A percentile compares a stretch with the other conserved stretches of the same genome.
Conservation (phyloP, 1,284 basidiomycete genomes). For the Ustilago shanxiensis region DNA sequence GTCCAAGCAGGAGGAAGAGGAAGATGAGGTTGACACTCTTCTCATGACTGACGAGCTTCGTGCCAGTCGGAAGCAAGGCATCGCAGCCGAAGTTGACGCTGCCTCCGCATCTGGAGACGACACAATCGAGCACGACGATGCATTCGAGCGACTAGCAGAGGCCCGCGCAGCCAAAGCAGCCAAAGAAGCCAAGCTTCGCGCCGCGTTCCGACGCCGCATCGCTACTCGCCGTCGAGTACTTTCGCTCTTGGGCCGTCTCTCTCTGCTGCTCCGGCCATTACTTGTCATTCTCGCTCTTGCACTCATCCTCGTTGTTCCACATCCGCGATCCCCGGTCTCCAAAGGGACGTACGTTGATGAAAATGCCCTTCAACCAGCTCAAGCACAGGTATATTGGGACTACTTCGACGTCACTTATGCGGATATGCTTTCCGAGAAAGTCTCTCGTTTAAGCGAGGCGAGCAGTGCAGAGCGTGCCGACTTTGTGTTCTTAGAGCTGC, state of each 20-base stretch:
- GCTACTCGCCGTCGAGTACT: slow-evolving; percentile 33
- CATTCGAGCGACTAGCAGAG: slow-evolving; percentile 14
- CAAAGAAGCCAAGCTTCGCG: slow-evolving; percentile 30
- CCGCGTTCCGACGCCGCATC: slow-evolving; percentile 40
- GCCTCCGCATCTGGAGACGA: not conserved
- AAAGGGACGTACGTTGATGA: slow-evolving; percentile 67
- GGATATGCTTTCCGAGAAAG: slow-evolving; percentile 53
- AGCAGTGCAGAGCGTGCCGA: slow-evolving; percentile 39
- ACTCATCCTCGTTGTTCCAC: slow-evolving; percentile 53
- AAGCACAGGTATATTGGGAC: slow-evolving; percentile 56
- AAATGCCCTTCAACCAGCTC: slow-evolving; percentile 67
- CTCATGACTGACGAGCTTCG: slow-evolving; percentile 13
- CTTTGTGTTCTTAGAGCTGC: slow-evolving; percentile 51
- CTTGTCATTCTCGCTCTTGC: slow-evolving; percentile 40
- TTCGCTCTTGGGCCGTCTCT: slow-evolving; percentile 19
- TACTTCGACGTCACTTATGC: slow-evolving; percentile 59
- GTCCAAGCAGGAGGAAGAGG: not conserved
- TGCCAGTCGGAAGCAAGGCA: not conserved
- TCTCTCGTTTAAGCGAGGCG: slow-evolving; percentile 21
- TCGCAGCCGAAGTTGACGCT: not conserved
- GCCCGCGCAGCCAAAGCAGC: slow-evolving; percentile 21
- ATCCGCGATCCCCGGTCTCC: slow-evolving; percentile 58
- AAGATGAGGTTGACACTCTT: slow-evolving; percentile 37
- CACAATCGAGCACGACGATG: slow-evolving; percentile 11
- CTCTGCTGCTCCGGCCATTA: slow-evolving; percentile 19